Evolutionary conservation across 2,329 filamentous ascomycete species (phyloP).

Genomic region (Erysiphe pulchra): DNA sequence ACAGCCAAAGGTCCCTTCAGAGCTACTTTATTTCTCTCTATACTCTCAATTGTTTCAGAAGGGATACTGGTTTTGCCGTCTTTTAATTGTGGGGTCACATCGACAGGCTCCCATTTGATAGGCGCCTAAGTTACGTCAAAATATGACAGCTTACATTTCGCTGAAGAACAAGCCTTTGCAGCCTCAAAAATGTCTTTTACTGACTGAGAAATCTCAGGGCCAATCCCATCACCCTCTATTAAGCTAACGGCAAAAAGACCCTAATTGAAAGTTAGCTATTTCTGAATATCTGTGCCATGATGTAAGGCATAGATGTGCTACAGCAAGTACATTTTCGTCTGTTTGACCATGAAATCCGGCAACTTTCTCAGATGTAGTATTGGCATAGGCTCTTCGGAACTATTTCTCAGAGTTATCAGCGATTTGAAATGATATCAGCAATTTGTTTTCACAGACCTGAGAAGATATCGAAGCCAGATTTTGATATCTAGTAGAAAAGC

Average conservation of each 20-base stretch:
- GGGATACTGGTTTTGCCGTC: slow-evolving; percentile 92
- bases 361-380: slow-evolving; percentile 32
- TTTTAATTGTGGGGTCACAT: slow-evolving; percentile 81
- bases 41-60: slow-evolving; percentile 74
- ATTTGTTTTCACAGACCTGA: background rate
- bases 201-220: slow-evolving; percentile 88
- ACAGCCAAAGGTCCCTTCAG: slow-evolving; percentile 94
- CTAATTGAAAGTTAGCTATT: slow-evolving; percentile 18
- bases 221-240: slow-evolving; percentile 98
- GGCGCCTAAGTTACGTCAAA: slow-evolving; percentile 33
- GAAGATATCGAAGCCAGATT: background rate
- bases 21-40: slow-evolving; percentile 86
- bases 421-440: background rate
- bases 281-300: no score
- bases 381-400: background rate
- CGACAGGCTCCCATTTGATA: slow-evolving; percentile 89
- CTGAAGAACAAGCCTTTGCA: slow-evolving; percentile 40
- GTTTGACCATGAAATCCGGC: slow-evolving; percentile 87
- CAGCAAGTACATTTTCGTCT: slow-evolving; percentile 43
- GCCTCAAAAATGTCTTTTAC: slow-evolving; percentile 98
- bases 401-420: background rate
- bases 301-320: no score
- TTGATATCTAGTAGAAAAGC: background rate
- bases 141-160: slow-evolving; percentile 2
- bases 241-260: slow-evolving; percentile 89